Evolutionary conservation across 1,284 basidiomycete genomes (phyloP).

Genomic region (Ceratorhiza oryzae-sativae): DNA sequence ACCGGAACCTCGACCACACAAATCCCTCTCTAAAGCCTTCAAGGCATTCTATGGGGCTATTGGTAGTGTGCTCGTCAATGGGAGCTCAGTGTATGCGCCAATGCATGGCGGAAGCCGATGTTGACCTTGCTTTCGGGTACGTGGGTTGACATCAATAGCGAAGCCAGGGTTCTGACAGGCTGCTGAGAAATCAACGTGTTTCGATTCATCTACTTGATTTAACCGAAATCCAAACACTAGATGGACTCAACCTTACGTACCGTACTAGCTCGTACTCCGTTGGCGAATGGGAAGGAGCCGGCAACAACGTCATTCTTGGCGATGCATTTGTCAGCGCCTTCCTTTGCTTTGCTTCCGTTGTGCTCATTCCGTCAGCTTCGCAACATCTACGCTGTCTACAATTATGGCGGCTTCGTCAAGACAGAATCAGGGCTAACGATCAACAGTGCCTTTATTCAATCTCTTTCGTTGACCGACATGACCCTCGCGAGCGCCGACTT

Average conservation of each 20-base stretch:
- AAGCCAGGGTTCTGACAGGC: not conserved
- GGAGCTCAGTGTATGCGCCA: not conserved
- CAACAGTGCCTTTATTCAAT: constrained; percentile 19
- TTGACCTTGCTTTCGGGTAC: constrained; percentile 16
- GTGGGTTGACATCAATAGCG: too few relatives aligned
- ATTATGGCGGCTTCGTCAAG: constrained; percentile 31
- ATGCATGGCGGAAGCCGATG: constrained; percentile 7
- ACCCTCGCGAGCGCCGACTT: constrained; percentile 18
- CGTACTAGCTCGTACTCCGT: constrained; percentile 5
- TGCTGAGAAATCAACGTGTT: constrained; percentile 9
- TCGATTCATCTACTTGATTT: constrained; percentile 7
- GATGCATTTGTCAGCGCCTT: constrained; percentile 21
- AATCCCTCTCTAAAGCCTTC: constrained; percentile 3
- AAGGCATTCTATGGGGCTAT: constrained; percentile 17
- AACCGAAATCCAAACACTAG: not conserved
- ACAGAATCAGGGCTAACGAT: constrained; percentile 1
- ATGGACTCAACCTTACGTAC: constrained; percentile 1
- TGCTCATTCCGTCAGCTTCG: constrained; percentile 6
- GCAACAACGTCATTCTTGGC: constrained; percentile 22
- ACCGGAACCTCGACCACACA: constrained; percentile 30
- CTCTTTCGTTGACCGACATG: constrained; percentile 15
- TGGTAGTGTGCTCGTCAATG: constrained; percentile 15
- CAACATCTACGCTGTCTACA: constrained; percentile 31
- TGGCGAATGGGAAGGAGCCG: constrained; percentile 1
- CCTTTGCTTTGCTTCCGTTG: not conserved